phyloP scores from a whole-genome alignment of 2,329 filamentous ascomycete species.

The Chaetomium strumarium region DNA sequence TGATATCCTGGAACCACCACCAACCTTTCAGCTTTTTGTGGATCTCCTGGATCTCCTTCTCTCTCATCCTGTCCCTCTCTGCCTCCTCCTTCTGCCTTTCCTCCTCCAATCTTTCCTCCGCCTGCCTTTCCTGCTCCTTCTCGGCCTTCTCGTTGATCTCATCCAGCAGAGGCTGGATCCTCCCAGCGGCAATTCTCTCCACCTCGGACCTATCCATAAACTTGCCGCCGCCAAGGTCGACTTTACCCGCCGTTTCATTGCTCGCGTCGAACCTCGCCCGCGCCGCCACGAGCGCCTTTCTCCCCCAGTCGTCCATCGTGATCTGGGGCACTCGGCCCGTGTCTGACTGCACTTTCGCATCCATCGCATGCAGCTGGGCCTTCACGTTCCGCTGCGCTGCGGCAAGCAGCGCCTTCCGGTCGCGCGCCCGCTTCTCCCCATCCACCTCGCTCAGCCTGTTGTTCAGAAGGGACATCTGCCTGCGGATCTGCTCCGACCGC shows the following conservation, averaged over 20 bases:
- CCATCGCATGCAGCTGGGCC: conserved; percentile 70
- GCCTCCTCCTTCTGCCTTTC: conserved; percentile 41
- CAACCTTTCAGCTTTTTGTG: conserved; percentile 54
- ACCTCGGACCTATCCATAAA: conserved; percentile 74
- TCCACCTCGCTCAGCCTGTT: conserved; percentile 63
- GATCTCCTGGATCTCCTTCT: conserved; percentile 49
- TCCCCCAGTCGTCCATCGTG: conserved; percentile 70
- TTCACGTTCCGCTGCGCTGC: conserved; percentile 83
- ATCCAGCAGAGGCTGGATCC: conserved; percentile 76
- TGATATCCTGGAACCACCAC: conserved; percentile 28
- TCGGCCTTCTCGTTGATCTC: conserved; percentile 78
- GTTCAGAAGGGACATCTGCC: conserved; percentile 74
- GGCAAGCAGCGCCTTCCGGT: conserved; percentile 69
- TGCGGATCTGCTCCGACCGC: conserved; percentile 65
- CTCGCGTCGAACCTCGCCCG: conserved; percentile 57
- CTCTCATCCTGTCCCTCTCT: conserved; percentile 40
- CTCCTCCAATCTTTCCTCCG: conserved; percentile 56
- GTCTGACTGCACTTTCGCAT: conserved; percentile 70
- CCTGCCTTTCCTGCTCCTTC: conserved; percentile 60
- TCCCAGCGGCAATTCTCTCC: conserved; percentile 68
- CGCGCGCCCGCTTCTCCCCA: conserved; percentile 64
- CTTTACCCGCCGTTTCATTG: conserved; percentile 47
- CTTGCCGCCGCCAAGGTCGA: conserved; percentile 73
- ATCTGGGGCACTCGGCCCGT: conserved; percentile 68
- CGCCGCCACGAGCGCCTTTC: conserved; percentile 65